A percentile compares a stretch with the other conserved stretches of the same genome.
Conservation (phyloP, 331 rosid genomes). For the Pyrus hybrid region DNA sequence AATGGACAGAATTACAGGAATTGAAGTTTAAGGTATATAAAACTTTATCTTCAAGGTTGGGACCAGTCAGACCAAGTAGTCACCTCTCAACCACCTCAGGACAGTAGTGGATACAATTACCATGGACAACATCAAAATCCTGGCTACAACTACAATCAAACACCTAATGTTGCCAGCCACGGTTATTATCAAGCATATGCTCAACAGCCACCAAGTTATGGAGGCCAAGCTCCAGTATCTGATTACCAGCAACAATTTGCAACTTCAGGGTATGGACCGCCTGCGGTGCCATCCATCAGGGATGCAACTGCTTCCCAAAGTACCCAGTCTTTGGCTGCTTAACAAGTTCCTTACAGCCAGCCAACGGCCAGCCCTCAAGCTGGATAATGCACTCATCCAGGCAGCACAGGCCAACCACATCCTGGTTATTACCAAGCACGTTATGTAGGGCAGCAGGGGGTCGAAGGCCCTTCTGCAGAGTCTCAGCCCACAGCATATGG, state of each 20-base stretch:
- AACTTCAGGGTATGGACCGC: constrained; percentile 25
- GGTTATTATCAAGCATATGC: constrained; percentile 3
- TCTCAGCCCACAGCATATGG: too few species aligned
- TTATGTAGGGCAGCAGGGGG: constrained; percentile 22
- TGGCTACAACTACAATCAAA: constrained; percentile 25
- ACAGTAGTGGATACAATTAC: constrained; percentile 31
- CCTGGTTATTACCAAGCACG: constrained; percentile 27
- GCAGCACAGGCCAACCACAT: constrained; percentile 17
- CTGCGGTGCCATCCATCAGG: constrained; percentile 14
- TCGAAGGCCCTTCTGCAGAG: constrained; percentile 13
- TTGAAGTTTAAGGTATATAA: constrained; percentile 63
- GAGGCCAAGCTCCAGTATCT: constrained; percentile 9
- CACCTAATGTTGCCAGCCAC: constrained; percentile 28
- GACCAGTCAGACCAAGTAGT: constrained; percentile 32
- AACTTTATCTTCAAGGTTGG: constrained; percentile 11
- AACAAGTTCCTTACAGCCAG: constrained; percentile 17
- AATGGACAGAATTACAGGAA: constrained; percentile 57
- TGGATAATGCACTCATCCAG: constrained; percentile 41
- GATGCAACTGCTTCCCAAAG: constrained; percentile 24
- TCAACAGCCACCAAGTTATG: constrained; percentile 11
- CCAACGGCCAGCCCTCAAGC: constrained; percentile 8
- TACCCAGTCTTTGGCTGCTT: constrained; percentile 14
- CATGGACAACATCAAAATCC: constrained; percentile 30
- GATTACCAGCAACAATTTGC: constrained; percentile 22
- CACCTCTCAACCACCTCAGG: constrained; percentile 28